Conservation (phyloP, 2,329 filamentous ascomycete genomes). For the Neonectria magnoliae region DNA sequence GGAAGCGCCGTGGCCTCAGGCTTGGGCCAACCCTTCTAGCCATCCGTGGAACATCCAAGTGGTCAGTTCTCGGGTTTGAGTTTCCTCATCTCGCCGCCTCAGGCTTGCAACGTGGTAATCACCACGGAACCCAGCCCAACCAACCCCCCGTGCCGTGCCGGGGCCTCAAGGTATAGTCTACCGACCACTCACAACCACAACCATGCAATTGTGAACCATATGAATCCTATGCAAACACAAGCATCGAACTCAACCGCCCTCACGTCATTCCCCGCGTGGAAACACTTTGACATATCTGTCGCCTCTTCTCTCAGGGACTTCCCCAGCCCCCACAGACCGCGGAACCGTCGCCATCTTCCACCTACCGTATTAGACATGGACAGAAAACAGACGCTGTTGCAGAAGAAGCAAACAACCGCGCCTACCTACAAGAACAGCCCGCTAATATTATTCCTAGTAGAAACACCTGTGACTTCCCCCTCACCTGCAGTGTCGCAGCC, state of each 20-base stretch:
- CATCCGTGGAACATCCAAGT: background rate
- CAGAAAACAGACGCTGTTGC: background rate
- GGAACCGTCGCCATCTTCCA: constrained; percentile 3
- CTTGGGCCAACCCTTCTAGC: constrained; percentile 9
- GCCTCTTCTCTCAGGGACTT: background rate
- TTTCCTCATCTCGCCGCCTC: constrained; percentile 11
- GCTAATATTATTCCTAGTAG: background rate
- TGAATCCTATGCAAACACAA: background rate
- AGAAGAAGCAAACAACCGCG: constrained; percentile 15
- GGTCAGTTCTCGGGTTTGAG: constrained; percentile 12
- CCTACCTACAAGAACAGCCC: background rate
- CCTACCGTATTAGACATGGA: background rate
- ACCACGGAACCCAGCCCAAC: background rate
- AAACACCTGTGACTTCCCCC: background rate
- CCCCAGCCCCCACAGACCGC: background rate
- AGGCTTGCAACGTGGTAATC: background rate
- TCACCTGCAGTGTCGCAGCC: background rate
- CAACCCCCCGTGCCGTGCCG: background rate
- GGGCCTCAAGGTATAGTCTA: background rate
- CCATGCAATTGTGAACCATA: background rate
- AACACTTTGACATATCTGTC: background rate
- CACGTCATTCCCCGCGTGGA: background rate
- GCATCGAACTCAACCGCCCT: background rate
- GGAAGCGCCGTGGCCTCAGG: background rate
- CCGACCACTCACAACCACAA: background rate